Percentiles rank a stretch among this genome's conserved stretches.
Evolutionary conservation across 495 filamentous ascomycete genomes (phyloP).

Genomic region (Lasiosphaeriaceae sp.): DNA sequence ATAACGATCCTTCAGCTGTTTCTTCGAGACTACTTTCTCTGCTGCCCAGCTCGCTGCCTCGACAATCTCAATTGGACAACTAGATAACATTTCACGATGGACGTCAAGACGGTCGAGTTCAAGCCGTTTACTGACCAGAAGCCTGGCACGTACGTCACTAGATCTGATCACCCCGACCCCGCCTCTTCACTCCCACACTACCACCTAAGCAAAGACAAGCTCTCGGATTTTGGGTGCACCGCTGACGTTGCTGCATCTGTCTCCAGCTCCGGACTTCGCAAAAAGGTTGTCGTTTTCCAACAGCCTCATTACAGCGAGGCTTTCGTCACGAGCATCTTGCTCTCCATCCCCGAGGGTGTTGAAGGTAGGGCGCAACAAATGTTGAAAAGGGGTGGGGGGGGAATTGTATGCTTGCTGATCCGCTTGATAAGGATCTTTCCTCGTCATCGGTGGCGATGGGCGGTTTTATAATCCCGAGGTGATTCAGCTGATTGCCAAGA

Average conservation of each 20-base stretch:
- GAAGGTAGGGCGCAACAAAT: constrained; percentile 54
- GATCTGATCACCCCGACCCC: constrained; percentile 15
- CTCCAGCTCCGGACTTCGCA: constrained; percentile 86
- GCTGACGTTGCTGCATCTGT: constrained; percentile 3
- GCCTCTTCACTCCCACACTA: constrained; percentile 29
- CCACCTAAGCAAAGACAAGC: constrained; percentile 7
- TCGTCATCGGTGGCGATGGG: constrained; percentile 97
- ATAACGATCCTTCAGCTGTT: neutral
- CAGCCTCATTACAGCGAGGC: constrained; percentile 92
- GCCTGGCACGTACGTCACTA: constrained; percentile 86
- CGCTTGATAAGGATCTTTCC: constrained; percentile 58
- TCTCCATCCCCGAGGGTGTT: constrained; percentile 92
- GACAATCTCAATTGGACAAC: neutral
- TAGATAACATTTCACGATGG: constrained; percentile 46
- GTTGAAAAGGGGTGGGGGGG: too few relatives aligned
- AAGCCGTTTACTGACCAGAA: constrained; percentile 91
- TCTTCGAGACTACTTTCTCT: neutral
- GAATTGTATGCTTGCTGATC: neutral
- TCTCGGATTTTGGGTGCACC: constrained; percentile 14
- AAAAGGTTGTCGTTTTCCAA: constrained; percentile 98
- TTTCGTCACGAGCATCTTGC: constrained; percentile 87
- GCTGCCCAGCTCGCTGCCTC: neutral
- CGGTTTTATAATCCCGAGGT: constrained; percentile 96
- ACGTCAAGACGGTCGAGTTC: constrained; percentile 69
- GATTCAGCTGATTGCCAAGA: constrained; percentile 94